Evolutionary conservation across 2,329 filamentous ascomycete species (phyloP).

Genomic region (Cladosporium colombiae): DNA sequence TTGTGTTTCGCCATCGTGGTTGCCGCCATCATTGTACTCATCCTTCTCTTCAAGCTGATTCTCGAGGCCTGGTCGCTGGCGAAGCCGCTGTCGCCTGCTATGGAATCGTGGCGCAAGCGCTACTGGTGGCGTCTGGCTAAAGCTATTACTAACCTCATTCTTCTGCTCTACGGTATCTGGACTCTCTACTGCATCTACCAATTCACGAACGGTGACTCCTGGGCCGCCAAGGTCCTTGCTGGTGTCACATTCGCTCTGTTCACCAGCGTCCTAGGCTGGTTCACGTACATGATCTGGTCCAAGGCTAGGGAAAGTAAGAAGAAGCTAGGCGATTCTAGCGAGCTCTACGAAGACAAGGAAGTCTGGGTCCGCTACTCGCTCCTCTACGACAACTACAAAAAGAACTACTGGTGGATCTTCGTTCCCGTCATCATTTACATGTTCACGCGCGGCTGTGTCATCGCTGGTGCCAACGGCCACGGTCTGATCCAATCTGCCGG

Average conservation of each 20-base stretch:
- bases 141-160: slow-evolving; percentile 84
- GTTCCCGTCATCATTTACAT: slow-evolving; percentile 86
- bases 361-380: slow-evolving; percentile 94
- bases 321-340: slow-evolving; percentile 69
- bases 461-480: slow-evolving; percentile 82
- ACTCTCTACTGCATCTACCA: slow-evolving; percentile 95
- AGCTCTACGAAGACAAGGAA: slow-evolving; percentile 83
- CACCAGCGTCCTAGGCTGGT: slow-evolving; percentile 77
- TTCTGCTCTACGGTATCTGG: slow-evolving; percentile 93
- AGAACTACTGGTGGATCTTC: slow-evolving; percentile 96
- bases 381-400: slow-evolving; percentile 96
- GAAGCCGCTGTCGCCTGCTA: slow-evolving; percentile 76
- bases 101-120: slow-evolving; percentile 85
- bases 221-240: slow-evolving; percentile 84
- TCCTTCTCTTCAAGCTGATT: slow-evolving; percentile 86
- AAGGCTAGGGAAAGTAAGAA: slow-evolving; percentile 74
- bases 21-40: slow-evolving; percentile 78
- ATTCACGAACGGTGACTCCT: slow-evolving; percentile 90
- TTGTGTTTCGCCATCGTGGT: slow-evolving; percentile 86
- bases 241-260: slow-evolving; percentile 79
- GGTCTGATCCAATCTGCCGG: slow-evolving; percentile 78
- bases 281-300: slow-evolving; percentile 78
- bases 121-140: slow-evolving; percentile 94
- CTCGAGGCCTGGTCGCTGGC: slow-evolving; percentile 91
- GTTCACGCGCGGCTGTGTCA: slow-evolving; percentile 82